These are phyloP conservation scores for Chrysanthemum lavandulifolium DNA, from an alignment of 129 eudicot species.

Conservation along the genomic window DNA sequence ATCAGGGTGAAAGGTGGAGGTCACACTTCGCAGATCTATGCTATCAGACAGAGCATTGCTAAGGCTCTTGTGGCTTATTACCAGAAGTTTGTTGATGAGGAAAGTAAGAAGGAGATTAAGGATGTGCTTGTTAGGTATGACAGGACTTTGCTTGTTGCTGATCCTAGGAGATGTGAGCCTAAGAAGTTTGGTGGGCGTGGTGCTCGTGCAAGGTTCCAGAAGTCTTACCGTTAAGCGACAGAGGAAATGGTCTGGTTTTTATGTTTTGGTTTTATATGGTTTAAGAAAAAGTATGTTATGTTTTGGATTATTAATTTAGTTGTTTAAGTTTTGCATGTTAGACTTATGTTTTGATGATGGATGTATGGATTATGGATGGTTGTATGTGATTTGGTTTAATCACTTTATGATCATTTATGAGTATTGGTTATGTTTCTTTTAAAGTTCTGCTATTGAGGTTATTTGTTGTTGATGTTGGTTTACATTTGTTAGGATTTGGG, in stretches of 20 bases:
- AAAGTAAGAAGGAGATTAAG: slow-evolving; percentile 72
- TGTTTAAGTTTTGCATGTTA: background rate
- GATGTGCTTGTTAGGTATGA: slow-evolving; percentile 73
- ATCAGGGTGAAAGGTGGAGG: slow-evolving; percentile 83
- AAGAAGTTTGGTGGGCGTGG: slow-evolving; percentile 95
- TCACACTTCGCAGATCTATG: slow-evolving; percentile 83
- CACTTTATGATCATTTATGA: no score
- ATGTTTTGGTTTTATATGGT: background rate
- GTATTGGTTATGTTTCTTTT: no score
- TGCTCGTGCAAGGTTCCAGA: slow-evolving; percentile 82
- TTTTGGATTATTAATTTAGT: background rate
- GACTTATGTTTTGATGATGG: background rate
- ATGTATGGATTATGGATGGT: background rate
- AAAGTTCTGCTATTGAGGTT: no score
- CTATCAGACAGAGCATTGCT: slow-evolving; percentile 70
- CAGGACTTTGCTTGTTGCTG: slow-evolving; percentile 80
- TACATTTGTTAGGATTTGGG: no score
- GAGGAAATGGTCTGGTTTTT: background rate
- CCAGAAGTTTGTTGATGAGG: slow-evolving; percentile 79
- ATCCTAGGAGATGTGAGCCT: slow-evolving; percentile 86
- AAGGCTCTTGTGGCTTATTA: slow-evolving; percentile 70
- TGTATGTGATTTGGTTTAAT: no score
- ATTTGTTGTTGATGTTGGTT: no score
- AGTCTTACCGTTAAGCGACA: slow-evolving; percentile 60
- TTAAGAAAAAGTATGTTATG: background rate